phyloP scores from a whole-genome alignment of 176 grass and related monocot species.

The Oryza meyeriana region DNA sequence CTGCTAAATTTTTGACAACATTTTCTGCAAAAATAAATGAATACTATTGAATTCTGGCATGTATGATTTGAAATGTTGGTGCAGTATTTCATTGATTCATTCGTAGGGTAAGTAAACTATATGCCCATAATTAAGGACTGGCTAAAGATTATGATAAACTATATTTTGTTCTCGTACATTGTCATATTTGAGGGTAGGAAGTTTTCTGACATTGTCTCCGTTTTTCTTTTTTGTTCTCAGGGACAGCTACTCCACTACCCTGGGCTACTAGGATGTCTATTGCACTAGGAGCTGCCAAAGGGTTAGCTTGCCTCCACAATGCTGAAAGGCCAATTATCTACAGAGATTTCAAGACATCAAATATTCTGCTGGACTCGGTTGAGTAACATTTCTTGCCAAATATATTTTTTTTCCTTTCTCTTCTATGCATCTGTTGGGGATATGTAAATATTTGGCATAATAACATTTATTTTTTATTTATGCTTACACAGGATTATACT shows the following conservation, averaged over 20 bases:
- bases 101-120: background rate
- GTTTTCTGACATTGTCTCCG: background rate
- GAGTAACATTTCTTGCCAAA: constrained; percentile 32
- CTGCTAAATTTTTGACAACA: no score
- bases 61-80: background rate
- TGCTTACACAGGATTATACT: constrained; percentile 71
- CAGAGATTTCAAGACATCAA: constrained; percentile 98
- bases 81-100: background rate
- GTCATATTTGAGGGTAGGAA: background rate
- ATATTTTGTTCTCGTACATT: background rate
- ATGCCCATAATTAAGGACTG: background rate
- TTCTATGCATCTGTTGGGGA: background rate
- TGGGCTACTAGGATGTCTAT: constrained; percentile 95
- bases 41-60: background rate
- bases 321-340: constrained; percentile 91
- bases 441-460: constrained; percentile 1
- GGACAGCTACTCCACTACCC: constrained; percentile 62
- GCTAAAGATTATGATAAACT: background rate
- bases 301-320: constrained; percentile 88
- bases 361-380: constrained; percentile 97
- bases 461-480: constrained; percentile 30
- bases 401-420: constrained; percentile 12
- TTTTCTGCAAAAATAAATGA: background rate
- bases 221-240: constrained; percentile 32
- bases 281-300: constrained; percentile 93